Percentiles rank a stretch among this genome's conserved stretches.
phyloP scores from a whole-genome alignment of 306 rosid species.

The Clitoria ternatea region DNA sequence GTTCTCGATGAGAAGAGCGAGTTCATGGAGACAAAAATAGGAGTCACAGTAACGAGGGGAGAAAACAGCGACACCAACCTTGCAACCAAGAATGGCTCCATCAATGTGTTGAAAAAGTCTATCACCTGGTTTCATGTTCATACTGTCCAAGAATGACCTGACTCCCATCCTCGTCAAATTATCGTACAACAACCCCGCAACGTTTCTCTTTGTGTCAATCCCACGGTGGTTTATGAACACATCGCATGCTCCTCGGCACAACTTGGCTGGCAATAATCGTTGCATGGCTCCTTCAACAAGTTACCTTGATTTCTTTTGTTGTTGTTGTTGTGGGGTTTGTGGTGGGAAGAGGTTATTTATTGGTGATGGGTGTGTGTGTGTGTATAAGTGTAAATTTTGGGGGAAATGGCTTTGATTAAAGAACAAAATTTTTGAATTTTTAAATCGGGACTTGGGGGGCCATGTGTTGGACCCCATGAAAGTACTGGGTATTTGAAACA shows the following conservation, averaged over 20 bases:
- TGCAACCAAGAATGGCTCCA: conserved; percentile 42
- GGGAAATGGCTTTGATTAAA: not conserved
- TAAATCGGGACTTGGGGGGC: not conserved
- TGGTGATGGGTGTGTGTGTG: not conserved
- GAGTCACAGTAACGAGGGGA: conserved; percentile 81
- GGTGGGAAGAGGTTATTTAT: no score
- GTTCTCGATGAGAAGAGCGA: conserved; percentile 65
- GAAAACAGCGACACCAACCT: conserved; percentile 73
- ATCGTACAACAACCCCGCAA: conserved; percentile 62
- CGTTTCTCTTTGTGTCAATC: conserved; percentile 65
- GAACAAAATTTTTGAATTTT: not conserved
- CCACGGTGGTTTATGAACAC: conserved; percentile 91
- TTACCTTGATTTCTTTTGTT: not conserved
- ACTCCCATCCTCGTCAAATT: conserved; percentile 38
- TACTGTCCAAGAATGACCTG: conserved; percentile 56
- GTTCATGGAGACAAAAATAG: conserved; percentile 72
- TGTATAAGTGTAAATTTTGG: conserved; percentile 2
- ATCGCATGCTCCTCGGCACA: conserved; percentile 33
- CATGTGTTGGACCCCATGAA: not conserved
- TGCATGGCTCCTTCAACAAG: conserved; percentile 65
- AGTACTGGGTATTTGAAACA: conserved; percentile 21
- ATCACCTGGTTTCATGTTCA: conserved; percentile 87
- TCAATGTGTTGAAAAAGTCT: conserved; percentile 56
- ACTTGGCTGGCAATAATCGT: conserved; percentile 27
- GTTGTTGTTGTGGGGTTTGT: no score